Percentiles rank a stretch among this genome's conserved stretches.
Conservation (phyloP, 352 stramenopile species). For the Pythium utonaiense region DNA sequence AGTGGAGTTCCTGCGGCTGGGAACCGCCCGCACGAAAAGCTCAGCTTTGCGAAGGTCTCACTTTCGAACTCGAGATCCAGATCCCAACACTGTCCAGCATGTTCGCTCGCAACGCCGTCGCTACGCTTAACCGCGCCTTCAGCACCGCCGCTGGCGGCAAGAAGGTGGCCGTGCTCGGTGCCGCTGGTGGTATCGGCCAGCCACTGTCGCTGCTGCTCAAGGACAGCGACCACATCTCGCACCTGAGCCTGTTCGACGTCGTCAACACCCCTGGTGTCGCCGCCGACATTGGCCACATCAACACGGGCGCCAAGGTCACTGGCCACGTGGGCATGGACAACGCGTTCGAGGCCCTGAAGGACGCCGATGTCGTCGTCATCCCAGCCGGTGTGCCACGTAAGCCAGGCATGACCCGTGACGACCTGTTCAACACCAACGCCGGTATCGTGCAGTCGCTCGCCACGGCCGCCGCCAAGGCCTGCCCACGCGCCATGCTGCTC, state of each 20-base stretch:
- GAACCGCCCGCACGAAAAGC: background rate
- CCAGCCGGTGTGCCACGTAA: conserved; percentile 99
- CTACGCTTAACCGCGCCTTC: conserved; percentile 37
- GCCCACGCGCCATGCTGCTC: conserved; percentile 93
- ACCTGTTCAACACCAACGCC: conserved; percentile 95
- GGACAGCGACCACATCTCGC: conserved; percentile 92
- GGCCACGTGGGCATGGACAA: conserved; percentile 49
- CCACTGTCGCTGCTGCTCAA: conserved; percentile 98
- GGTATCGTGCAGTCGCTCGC: conserved; percentile 96
- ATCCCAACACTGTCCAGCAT: background rate
- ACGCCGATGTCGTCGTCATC: conserved; percentile 98
- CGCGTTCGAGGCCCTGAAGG: conserved; percentile 46
- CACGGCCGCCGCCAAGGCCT: conserved; percentile 92
- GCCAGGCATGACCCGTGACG: conserved; percentile 95
- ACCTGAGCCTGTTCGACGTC: conserved; percentile 98
- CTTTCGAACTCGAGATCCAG: conserved; percentile 17
- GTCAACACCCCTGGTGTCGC: conserved; percentile 97
- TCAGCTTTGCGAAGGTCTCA: conserved; percentile 3
- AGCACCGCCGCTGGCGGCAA: conserved; percentile 58
- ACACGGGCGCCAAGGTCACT: conserved; percentile 59
- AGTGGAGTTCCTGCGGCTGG: conserved; percentile 7
- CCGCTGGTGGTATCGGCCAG: conserved; percentile 97
- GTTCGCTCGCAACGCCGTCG: conserved; percentile 25
- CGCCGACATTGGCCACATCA: conserved; percentile 95
- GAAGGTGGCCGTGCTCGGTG: conserved; percentile 88